Evolutionary conservation across 2,329 filamentous ascomycete species (phyloP), one percentile per base, ranked within the genome.

Genomic region (Cladosporium sp.): DNA sequence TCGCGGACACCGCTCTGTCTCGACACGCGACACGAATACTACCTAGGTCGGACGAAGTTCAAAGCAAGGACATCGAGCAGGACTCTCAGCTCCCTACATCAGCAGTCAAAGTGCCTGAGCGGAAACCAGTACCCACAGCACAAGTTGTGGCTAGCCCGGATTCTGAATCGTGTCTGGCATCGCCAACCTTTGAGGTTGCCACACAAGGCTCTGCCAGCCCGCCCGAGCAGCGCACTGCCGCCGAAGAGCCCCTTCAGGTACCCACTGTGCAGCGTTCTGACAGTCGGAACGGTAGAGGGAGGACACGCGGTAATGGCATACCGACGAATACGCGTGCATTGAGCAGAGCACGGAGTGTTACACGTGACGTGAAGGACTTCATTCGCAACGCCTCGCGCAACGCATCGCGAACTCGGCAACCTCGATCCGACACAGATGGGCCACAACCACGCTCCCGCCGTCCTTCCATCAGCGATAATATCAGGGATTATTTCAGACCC

Each of bases 401-500:
- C 34, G 56, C 56, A 7, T 58, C 60, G 6, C 32, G 60, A 16
- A 3, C 48, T 16, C 60, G 60, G 1, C 60, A 63, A n/a, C 48
- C 60, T 21, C 23, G 34, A 43, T 8, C 28, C 11, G 18, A 28
- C 8, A 16, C 58, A 34, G 58, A 61, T 14, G 60, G 46, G 6
- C 32, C 48, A 28, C 49, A 25, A 23, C 25, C 58, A 18, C 46
- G 59, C 10, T 63, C 59, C 23, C 59, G 59, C 3, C 60, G 60
- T 23, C 60, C 60, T 14, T 63, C 60, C 8, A 56, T 63, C 16
- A 63, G 60, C 46, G 39, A 25, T 18, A 62, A 76, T 18, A 76
- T 81, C 57, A 77, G 73, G 61, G 79, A 79, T 3, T 81, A 80
- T 67, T 76, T 82, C 64, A 76, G 79, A 48, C 79, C 80, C 0